phyloP scores from a whole-genome alignment of 306 rosid species.

The Begonia peltatifolia region DNA sequence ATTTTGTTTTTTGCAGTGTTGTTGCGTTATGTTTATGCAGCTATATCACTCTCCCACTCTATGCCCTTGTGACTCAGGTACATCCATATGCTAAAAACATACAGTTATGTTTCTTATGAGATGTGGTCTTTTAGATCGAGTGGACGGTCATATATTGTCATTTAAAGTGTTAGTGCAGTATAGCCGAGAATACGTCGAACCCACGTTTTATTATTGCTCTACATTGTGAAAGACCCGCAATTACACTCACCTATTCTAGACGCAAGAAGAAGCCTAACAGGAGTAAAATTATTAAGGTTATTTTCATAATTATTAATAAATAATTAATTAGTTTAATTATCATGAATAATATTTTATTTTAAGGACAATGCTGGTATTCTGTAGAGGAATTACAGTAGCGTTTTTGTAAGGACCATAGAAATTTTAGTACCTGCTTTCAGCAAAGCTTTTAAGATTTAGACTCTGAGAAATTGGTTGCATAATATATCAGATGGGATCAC shows the following conservation, averaged over 20 bases:
- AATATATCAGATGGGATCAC: conserved; percentile 67
- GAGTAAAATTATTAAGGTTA: too few relatives aligned
- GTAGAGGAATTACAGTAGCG: too few relatives aligned
- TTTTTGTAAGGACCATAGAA: not conserved
- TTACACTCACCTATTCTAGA: too few relatives aligned
- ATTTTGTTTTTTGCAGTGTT: conserved; percentile 25
- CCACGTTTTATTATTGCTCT: not conserved
- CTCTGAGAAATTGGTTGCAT: not conserved
- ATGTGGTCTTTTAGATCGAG: not conserved
- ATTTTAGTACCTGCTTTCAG: not conserved
- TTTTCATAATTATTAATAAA: too few relatives aligned
- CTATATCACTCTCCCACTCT: conserved; percentile 81
- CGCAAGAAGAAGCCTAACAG: too few relatives aligned
- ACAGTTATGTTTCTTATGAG: not conserved
- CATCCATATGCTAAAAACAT: not conserved
- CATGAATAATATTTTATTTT: too few relatives aligned
- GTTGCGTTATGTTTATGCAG: conserved; percentile 54
- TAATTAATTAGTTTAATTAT: too few relatives aligned
- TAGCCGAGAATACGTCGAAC: not conserved
- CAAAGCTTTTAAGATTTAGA: conserved; percentile 1
- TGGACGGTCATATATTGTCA: not conserved
- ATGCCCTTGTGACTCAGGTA: conserved; percentile 90
- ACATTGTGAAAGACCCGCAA: not conserved
- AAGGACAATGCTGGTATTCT: too few relatives aligned
- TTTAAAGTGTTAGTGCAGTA: not conserved